Conservation (phyloP, 176 grass and related monocot genomes). For the Zoysia pacifica region DNA sequence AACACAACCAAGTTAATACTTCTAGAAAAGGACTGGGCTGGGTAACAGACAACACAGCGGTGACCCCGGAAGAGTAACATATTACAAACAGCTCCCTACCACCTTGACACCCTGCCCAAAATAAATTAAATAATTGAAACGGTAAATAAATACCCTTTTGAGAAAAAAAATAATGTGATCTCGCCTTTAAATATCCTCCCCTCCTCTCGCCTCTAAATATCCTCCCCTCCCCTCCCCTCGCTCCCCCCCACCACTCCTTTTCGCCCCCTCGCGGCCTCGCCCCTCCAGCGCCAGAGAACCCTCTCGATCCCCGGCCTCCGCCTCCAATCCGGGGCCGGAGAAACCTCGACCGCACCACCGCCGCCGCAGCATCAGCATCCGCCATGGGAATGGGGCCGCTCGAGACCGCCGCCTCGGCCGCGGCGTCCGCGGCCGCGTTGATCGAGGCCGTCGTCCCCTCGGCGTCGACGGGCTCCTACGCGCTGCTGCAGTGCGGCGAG, state of each 20-base stretch:
- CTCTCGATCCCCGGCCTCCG: background rate
- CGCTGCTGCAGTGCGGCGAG: slow-evolving; percentile 82
- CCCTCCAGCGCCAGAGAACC: background rate
- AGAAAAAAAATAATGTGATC: background rate
- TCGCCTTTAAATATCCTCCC: slow-evolving; percentile 32
- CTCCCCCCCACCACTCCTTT: background rate
- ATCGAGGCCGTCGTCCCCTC: no score
- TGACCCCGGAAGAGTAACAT: background rate
- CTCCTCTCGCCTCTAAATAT: no score
- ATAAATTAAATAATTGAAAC: background rate
- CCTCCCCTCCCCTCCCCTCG: no score
- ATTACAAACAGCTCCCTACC: background rate
- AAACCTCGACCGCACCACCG: background rate
- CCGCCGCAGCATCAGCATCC: background rate
- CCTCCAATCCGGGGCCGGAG: slow-evolving; percentile 14
- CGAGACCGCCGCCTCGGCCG: slow-evolving; percentile 18
- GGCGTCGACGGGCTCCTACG: slow-evolving; percentile 24
- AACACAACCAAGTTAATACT: no score
- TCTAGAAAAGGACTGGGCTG: no score
- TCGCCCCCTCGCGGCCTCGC: background rate
- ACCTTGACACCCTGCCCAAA: background rate
- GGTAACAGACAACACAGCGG: background rate
- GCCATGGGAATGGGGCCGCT: slow-evolving; percentile 54
- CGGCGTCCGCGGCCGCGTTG: background rate
- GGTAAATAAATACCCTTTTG: background rate